Evolutionary conservation across 768 basidiomycete species (phyloP).

Genomic region (Naematelia aurantialba): DNA sequence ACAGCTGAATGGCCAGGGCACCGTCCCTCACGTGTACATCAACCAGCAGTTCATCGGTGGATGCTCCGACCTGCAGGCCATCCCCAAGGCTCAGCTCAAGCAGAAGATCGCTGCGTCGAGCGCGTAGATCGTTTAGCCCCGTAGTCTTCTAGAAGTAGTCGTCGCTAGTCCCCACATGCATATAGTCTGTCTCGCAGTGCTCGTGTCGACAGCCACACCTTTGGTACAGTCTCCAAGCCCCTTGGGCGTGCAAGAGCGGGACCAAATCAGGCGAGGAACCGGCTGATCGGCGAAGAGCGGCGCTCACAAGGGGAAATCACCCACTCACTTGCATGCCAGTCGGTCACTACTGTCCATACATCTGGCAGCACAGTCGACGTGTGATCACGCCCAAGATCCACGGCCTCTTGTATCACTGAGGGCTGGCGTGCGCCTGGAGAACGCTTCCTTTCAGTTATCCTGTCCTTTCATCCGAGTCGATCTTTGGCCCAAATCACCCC

Average conservation of each 20-base stretch:
- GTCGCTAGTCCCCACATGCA: too few relatives aligned
- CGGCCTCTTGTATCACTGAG: too few relatives aligned
- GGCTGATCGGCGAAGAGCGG: neutral
- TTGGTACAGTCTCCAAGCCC: neutral
- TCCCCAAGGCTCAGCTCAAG: slow-evolving; percentile 36
- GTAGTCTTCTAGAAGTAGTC: too few relatives aligned
- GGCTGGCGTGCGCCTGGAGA: neutral
- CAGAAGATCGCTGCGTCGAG: slow-evolving; percentile 17
- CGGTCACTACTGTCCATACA: too few relatives aligned
- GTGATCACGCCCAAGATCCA: too few relatives aligned
- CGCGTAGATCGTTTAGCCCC: too few relatives aligned
- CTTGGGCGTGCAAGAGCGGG: too few relatives aligned
- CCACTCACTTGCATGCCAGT: too few relatives aligned
- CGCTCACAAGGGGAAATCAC: neutral
- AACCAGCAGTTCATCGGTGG: slow-evolving; percentile 49
- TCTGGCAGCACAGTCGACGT: too few relatives aligned
- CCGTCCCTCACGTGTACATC: slow-evolving; percentile 50
- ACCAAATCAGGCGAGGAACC: too few relatives aligned
- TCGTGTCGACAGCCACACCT: neutral
- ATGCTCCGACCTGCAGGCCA: slow-evolving; percentile 42
- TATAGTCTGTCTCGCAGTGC: too few relatives aligned
- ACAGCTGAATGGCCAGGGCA: slow-evolving; percentile 42
- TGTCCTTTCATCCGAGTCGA: neutral
- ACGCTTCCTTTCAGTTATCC: neutral
- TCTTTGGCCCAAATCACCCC: too few relatives aligned